These are phyloP conservation scores for Penicillium sp. DNA, from an alignment of 2,329 filamentous ascomycete genomes.

Conservation along the genomic window DNA sequence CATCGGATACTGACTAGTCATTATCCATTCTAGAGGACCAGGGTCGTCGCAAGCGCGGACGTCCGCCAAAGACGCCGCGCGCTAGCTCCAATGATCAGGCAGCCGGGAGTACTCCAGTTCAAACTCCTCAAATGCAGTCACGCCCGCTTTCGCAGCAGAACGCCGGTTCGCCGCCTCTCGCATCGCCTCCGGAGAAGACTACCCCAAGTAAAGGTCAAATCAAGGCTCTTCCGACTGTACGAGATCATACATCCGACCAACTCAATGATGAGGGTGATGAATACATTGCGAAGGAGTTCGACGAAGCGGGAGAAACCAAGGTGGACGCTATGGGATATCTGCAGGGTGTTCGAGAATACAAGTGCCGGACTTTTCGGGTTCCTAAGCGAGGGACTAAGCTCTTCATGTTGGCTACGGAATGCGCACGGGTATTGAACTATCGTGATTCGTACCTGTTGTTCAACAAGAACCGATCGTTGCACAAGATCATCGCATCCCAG, in stretches of 20 bases:
- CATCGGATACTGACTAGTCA: conserved; percentile 16
- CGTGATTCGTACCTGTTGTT: conserved; percentile 97
- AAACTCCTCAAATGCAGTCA: conserved; percentile 40
- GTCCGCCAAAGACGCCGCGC: conserved; percentile 46
- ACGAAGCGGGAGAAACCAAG: conserved; percentile 91
- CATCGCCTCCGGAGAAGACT: conserved; percentile 62
- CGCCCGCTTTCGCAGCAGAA: conserved; percentile 31
- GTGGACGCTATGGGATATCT: conserved; percentile 77
- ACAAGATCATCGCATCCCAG: conserved; percentile 96
- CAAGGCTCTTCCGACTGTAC: conserved; percentile 89
- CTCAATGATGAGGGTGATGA: conserved; percentile 84
- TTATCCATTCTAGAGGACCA: conserved; percentile 33
- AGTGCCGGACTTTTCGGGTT: conserved; percentile 88
- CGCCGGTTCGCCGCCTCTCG: conserved; percentile 51
- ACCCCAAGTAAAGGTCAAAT: conserved; percentile 75
- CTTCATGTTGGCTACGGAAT: conserved; percentile 98
- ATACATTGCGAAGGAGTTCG: conserved; percentile 87
- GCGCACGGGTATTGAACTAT: conserved; percentile 86
- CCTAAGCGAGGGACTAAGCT: conserved; percentile 86
- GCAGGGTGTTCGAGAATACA: conserved; percentile 76
- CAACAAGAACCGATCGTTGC: conserved; percentile 95
- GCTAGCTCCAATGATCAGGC: conserved; percentile 31
- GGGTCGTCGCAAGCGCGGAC: conserved; percentile 46
- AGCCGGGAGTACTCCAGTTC: conserved; percentile 29
- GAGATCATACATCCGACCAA: conserved; percentile 96